Conservation (phyloP, 73 alveolate species). For the Tetrahymena thermophila region DNA sequence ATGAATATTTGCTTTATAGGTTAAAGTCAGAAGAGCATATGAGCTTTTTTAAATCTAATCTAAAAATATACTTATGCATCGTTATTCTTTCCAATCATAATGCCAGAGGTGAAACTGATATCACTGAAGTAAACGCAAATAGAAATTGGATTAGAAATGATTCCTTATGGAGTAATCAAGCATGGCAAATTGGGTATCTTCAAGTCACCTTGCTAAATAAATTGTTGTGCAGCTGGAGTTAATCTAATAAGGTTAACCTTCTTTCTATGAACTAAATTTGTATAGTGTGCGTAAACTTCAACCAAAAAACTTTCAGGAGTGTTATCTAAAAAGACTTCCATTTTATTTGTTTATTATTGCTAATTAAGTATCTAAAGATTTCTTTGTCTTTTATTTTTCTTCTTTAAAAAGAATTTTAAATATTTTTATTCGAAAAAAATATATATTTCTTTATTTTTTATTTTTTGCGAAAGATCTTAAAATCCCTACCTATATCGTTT, state of each 20-base stretch:
- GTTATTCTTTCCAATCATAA: not conserved
- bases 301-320: not conserved
- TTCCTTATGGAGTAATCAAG: not conserved
- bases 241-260: not conserved
- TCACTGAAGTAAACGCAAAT: not conserved
- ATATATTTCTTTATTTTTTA: not conserved
- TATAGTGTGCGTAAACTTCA: not conserved
- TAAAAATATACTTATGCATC: not conserved
- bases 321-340: not conserved
- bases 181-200: not conserved
- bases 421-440: not conserved
- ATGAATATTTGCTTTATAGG: not conserved
- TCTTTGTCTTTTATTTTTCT: not conserved
- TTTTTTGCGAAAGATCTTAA: not conserved
- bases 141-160: not conserved
- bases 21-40: not conserved
- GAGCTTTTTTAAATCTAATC: not conserved
- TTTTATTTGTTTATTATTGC: not conserved
- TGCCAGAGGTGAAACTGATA: not conserved
- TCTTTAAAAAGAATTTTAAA: not conserved
- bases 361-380: not conserved
- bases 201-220: not conserved
- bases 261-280: not conserved
- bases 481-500: not conserved
- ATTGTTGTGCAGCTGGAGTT: not conserved